Conservation (phyloP, 441 rosid genomes). For the Euphorbia celastroides region DNA sequence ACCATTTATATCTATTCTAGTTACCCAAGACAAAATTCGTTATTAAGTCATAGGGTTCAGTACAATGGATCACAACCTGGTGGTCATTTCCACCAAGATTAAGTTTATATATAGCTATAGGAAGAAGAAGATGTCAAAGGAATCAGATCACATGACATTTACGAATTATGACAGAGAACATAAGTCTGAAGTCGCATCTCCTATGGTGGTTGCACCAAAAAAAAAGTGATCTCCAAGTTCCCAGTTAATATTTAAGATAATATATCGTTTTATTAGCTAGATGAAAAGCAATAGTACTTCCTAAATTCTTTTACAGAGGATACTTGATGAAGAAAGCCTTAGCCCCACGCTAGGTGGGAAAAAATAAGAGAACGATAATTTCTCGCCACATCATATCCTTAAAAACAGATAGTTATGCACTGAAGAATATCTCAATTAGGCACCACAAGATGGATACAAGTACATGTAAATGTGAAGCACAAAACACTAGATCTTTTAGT, state of each 20-base stretch:
- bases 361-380: neutral
- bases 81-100: neutral
- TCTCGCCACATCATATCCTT: neutral
- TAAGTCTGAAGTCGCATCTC: neutral
- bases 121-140: neutral
- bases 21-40: neutral
- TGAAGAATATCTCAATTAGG: neutral
- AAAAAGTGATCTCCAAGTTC: neutral
- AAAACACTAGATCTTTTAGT: neutral
- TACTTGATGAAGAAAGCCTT: neutral
- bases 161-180: neutral
- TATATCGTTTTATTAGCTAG: neutral
- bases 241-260: neutral
- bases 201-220: neutral
- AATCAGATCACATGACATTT: neutral
- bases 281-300: neutral
- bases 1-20: neutral
- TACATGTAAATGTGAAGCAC: neutral
- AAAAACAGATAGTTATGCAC: neutral
- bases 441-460: neutral
- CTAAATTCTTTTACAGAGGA: neutral
- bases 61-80: neutral
- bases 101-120: neutral
- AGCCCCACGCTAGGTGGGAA: too few relatives aligned
- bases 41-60: neutral